Percentiles rank a stretch among this genome's conserved stretches.
These are phyloP conservation scores for Nidularia pulvinata DNA, from an alignment of 768 basidiomycete species.

Conservation along the genomic window DNA sequence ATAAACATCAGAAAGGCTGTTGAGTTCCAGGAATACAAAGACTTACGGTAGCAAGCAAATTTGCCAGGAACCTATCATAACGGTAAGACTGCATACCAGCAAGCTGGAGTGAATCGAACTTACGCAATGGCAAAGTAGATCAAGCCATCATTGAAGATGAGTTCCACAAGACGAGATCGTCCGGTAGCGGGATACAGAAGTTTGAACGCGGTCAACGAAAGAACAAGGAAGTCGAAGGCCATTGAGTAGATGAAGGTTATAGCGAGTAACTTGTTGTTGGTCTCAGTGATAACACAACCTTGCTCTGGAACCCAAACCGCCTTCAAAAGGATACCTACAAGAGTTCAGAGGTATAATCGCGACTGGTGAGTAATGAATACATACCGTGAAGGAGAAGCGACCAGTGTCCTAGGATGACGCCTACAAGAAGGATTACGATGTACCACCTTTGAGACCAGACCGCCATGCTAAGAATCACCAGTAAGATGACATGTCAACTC, in stretches of 20 bases:
- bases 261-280: slow-evolving; percentile 59
- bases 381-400: slow-evolving; percentile 67
- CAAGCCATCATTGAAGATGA: slow-evolving; percentile 73
- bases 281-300: slow-evolving; percentile 59
- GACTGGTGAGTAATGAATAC: slow-evolving; percentile 2
- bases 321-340: slow-evolving; percentile 54
- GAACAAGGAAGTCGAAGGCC: slow-evolving; percentile 66
- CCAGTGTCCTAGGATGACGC: slow-evolving; percentile 71
- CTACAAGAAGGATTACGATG: slow-evolving; percentile 48
- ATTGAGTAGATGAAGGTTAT: slow-evolving; percentile 75
- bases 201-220: slow-evolving; percentile 62
- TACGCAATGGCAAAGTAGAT: slow-evolving; percentile 75
- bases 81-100: not conserved
- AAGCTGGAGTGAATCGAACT: slow-evolving; percentile 16
- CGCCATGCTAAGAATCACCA: slow-evolving; percentile 47
- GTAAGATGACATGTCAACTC: not conserved
- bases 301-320: slow-evolving; percentile 49
- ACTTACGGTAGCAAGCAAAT: slow-evolving; percentile 64
- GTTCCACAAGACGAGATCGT: slow-evolving; percentile 56
- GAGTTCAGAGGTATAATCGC: not conserved
- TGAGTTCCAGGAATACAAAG: not conserved
- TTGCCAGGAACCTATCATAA: slow-evolving; percentile 57
- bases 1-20: not conserved
- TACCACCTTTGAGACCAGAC: slow-evolving; percentile 64
- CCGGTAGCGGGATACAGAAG: slow-evolving; percentile 41